These are phyloP conservation scores for Asterochloris sp. DNA, from an alignment of 139 green algal species.

Conservation along the genomic window DNA sequence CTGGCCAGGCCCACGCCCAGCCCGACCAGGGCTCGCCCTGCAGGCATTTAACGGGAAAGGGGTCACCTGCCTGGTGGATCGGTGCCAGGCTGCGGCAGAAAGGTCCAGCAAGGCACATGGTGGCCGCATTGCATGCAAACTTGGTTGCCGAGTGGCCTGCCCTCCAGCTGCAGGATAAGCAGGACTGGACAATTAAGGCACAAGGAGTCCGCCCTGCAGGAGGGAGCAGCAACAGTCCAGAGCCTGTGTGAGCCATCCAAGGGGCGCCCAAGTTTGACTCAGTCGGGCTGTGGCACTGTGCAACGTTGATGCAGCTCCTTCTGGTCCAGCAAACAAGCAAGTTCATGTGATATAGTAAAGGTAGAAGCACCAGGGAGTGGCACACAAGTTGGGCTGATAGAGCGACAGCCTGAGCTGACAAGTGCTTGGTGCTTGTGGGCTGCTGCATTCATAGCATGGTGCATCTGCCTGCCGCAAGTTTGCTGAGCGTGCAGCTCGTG, in stretches of 20 bases:
- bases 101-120: neutral
- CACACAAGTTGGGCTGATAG: too few species aligned
- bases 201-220: neutral
- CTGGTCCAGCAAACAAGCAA: too few species aligned
- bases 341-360: too few species aligned
- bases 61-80: neutral
- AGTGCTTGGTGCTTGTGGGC: neutral
- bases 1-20: conserved; percentile 57
- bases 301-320: too few species aligned
- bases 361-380: too few species aligned
- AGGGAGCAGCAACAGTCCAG: neutral
- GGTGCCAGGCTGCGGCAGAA: neutral
- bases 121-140: neutral
- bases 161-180: neutral
- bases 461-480: neutral
- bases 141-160: neutral
- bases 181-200: neutral
- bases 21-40: conserved; percentile 51
- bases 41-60: neutral
- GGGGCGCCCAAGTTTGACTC: too few species aligned
- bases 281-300: too few species aligned
- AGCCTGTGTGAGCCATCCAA: too few species aligned
- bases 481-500: neutral
- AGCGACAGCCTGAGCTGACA: neutral
- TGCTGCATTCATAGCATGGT: neutral